A percentile compares a stretch with the other conserved stretches of the same genome.
Conservation (phyloP, 225 moss, liverwort and hornwort species). For the Neckera pumila region DNA sequence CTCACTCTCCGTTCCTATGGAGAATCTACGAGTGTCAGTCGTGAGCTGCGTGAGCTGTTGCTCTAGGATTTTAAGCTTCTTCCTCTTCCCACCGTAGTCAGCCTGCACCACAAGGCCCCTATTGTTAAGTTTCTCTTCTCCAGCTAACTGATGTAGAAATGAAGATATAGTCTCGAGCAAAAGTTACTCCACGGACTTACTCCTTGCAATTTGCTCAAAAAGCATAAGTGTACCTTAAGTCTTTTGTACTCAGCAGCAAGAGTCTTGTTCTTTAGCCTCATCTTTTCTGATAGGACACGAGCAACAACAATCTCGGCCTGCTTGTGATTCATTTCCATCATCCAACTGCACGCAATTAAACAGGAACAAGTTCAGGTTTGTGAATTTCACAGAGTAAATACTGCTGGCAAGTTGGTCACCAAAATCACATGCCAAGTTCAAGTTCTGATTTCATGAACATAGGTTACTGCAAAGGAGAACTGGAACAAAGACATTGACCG, state of each 20-base stretch:
- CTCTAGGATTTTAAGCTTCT: conserved; percentile 37
- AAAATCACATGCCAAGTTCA: not conserved
- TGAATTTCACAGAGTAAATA: not conserved
- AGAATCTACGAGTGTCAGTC: conserved; percentile 22
- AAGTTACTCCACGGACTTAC: not conserved
- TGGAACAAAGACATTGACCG: not conserved
- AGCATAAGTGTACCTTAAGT: conserved; percentile 20
- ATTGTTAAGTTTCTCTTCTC: not conserved
- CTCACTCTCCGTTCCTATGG: conserved; percentile 40
- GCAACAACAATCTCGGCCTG: conserved; percentile 60
- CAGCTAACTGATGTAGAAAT: not conserved
- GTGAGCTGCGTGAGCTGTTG: conserved; percentile 41
- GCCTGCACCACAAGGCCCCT: conserved; percentile 9
- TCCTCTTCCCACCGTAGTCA: conserved; percentile 39
- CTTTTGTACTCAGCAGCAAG: conserved; percentile 37
- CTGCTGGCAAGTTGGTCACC: not conserved
- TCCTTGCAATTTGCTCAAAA: not conserved
- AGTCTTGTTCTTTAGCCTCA: conserved; percentile 44
- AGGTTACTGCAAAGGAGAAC: not conserved
- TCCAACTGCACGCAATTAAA: conserved; percentile 25
- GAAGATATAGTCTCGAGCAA: not conserved
- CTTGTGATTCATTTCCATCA: conserved; percentile 54
- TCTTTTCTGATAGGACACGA: conserved; percentile 50
- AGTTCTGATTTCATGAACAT: not conserved
- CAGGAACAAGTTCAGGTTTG: not conserved